These are phyloP conservation scores for Penicillium freii DNA, from an alignment of 2,329 filamentous ascomycete genomes.

Conservation along the genomic window DNA sequence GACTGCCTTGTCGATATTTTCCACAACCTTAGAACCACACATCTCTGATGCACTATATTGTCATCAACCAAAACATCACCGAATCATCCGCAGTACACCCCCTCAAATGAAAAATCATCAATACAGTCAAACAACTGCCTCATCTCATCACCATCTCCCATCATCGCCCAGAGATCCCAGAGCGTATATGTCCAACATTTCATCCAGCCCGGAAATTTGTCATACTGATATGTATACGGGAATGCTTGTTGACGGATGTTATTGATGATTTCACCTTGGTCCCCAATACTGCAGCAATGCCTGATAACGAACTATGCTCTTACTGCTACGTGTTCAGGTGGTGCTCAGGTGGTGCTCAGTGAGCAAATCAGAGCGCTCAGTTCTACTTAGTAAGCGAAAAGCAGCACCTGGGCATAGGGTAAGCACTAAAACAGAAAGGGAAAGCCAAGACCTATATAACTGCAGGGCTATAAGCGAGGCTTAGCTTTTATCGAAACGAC, in stretches of 20 bases:
- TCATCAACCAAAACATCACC: too few relatives aligned
- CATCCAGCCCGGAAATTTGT: constrained; percentile 12
- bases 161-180: constrained; percentile 12
- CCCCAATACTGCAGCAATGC: neutral
- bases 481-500: neutral
- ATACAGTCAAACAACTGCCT: constrained; percentile 12
- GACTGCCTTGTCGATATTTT: too few relatives aligned
- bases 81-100: constrained; percentile 5
- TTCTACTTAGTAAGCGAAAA: too few relatives aligned
- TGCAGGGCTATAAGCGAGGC: neutral
- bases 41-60: too few relatives aligned
- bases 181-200: constrained; percentile 11
- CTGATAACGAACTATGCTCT: too few relatives aligned
- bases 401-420: too few relatives aligned
- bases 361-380: too few relatives aligned
- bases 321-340: too few relatives aligned
- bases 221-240: constrained; percentile 10
- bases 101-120: neutral
- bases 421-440: too few relatives aligned
- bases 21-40: too few relatives aligned
- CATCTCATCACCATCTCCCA: constrained; percentile 17
- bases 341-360: too few relatives aligned
- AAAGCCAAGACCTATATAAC: neutral
- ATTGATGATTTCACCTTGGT: too few relatives aligned
- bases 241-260: constrained; percentile 1